A percentile compares a stretch with the other conserved stretches of the same genome.
Evolutionary conservation across 345 rosid species (phyloP).

Genomic region (Salix purpurea): DNA sequence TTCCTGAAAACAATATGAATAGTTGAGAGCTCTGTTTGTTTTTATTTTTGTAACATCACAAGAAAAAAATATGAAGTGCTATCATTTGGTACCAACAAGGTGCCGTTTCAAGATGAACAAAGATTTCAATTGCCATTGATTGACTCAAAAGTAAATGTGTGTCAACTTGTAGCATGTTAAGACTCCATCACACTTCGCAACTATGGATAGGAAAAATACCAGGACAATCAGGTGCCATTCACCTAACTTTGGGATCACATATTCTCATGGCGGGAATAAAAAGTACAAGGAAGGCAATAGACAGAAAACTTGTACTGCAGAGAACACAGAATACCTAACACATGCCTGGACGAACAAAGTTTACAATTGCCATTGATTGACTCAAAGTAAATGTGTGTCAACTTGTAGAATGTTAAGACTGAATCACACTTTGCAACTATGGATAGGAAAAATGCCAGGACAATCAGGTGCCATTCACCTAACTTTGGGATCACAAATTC

Average conservation of each 20-base stretch:
- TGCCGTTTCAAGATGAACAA: background rate
- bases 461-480: background rate
- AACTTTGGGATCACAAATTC: background rate
- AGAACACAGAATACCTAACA: background rate
- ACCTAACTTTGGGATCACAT: background rate
- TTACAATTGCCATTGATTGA: background rate
- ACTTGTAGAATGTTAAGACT: background rate
- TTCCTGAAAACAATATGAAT: conserved; percentile 45
- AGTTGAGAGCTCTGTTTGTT: background rate
- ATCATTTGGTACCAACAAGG: background rate
- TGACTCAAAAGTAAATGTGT: background rate
- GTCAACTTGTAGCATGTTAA: background rate
- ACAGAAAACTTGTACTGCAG: background rate
- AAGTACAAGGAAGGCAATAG: background rate
- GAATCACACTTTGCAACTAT: background rate
- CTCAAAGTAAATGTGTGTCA: background rate
- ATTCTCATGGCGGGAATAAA: background rate
- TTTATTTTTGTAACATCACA: background rate
- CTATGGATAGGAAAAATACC: background rate
- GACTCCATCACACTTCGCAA: background rate
- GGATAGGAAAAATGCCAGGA: background rate
- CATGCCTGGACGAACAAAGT: conserved; percentile 45
- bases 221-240: background rate
- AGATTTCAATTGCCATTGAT: background rate
- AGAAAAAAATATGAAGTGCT: background rate